Evolutionary conservation across 2,329 filamentous ascomycete genomes (phyloP).

Genomic region (Pseudogymnoascus sp.): DNA sequence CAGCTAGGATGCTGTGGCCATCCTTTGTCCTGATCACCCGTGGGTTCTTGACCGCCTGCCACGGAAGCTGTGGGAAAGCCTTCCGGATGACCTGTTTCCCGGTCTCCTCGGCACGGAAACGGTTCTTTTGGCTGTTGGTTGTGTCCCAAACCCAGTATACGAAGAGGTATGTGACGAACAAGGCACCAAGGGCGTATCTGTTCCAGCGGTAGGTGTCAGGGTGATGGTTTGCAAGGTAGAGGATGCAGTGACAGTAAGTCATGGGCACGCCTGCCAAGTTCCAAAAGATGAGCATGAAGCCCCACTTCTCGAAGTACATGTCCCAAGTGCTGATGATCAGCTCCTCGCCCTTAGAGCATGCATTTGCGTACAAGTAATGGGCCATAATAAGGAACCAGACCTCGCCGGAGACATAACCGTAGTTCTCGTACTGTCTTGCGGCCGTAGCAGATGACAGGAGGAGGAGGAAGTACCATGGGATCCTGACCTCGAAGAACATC

Average conservation of each 20-base stretch:
- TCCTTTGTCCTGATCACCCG: conserved; percentile 65
- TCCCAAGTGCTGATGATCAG: conserved; percentile 87
- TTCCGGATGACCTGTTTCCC: conserved; percentile 64
- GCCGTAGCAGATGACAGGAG: conserved; percentile 69
- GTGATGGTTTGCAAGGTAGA: conserved; percentile 79
- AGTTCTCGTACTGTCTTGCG: conserved; percentile 73
- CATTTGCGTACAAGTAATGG: conserved; percentile 86
- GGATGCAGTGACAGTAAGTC: conserved; percentile 87
- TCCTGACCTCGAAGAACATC: conserved; percentile 90
- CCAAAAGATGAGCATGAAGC: conserved; percentile 98
- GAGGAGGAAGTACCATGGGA: conserved; percentile 88
- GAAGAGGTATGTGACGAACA: conserved; percentile 68
- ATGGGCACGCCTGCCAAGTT: conserved; percentile 87
- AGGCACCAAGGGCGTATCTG: conserved; percentile 52
- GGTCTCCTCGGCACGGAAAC: conserved; percentile 73
- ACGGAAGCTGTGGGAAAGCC: conserved; percentile 85
- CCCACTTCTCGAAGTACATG: conserved; percentile 96
- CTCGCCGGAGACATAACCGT: conserved; percentile 81
- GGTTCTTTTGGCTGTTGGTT: conserved; percentile 88
- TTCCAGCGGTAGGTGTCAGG: conserved; percentile 74
- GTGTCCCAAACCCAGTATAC: conserved; percentile 92
- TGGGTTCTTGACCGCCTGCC: conserved; percentile 75
- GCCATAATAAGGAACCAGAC: conserved; percentile 79
- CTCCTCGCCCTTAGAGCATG: conserved; percentile 87
- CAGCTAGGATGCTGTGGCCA: conserved; percentile 63